Conservation (phyloP, 2,329 filamentous ascomycete genomes). For the Thielaviopsis ethacetica region DNA sequence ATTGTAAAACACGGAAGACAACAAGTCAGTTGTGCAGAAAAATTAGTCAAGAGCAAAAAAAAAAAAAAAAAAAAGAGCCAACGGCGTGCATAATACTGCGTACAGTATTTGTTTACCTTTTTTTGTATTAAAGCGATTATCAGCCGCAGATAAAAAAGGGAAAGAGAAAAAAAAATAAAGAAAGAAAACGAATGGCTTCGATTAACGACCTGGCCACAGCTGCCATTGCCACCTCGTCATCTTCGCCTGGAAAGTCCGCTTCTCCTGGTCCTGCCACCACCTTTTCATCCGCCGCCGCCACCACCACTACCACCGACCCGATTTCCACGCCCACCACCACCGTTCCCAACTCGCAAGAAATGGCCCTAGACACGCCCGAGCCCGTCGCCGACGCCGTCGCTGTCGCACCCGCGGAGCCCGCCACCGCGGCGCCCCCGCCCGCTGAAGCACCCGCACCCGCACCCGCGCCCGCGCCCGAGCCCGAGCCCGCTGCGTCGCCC, state of each 20-base stretch:
- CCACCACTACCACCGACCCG: neutral
- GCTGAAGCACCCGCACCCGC: neutral
- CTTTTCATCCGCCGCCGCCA: neutral
- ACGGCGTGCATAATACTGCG: neutral
- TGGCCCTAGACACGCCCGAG: neutral
- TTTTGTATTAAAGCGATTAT: neutral
- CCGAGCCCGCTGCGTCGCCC: neutral
- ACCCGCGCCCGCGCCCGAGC: neutral
- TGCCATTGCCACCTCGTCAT: conserved; percentile 27
- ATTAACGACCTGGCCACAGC: conserved; percentile 34
- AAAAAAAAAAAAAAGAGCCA: neutral
- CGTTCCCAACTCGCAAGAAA: neutral
- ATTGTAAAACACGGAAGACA: neutral
- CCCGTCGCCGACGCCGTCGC: conserved; percentile 7
- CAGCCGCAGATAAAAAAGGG: neutral
- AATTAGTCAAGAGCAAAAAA: neutral
- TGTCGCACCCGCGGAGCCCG: neutral
- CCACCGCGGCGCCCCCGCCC: neutral
- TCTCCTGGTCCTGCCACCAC: conserved; percentile 15
- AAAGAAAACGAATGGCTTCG: conserved; percentile 23
- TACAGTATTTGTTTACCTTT: neutral
- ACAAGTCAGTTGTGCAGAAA: too few species aligned
- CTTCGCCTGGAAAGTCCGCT: conserved; percentile 12
- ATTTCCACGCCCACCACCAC: neutral
- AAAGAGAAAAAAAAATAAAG: neutral